Conservation (phyloP, 2,329 filamentous ascomycete species). For the Periconia sp. region DNA sequence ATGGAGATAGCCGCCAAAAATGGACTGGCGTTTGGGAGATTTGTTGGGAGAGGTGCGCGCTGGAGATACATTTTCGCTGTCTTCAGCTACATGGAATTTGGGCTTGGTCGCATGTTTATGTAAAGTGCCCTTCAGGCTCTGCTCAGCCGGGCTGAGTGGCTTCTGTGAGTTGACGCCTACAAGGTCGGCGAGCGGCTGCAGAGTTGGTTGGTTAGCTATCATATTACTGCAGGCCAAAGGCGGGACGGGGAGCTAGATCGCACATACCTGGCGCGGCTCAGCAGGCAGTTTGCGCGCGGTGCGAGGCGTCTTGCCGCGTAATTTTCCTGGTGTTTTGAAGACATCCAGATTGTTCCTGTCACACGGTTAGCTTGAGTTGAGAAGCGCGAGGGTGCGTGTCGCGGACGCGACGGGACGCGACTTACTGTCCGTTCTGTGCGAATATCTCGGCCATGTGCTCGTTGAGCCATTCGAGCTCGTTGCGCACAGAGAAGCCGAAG, state of each 20-base stretch:
- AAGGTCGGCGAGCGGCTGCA: conserved; percentile 52
- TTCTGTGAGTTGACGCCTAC: conserved; percentile 48
- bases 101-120: conserved; percentile 61
- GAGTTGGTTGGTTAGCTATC: conserved; percentile 14
- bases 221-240: background rate
- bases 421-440: conserved; percentile 81
- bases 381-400: background rate
- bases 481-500: conserved; percentile 86
- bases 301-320: conserved; percentile 78
- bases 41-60: conserved; percentile 25
- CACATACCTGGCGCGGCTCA: conserved; percentile 66
- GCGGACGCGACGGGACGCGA: conserved; percentile 23
- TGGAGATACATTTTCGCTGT: conserved; percentile 44
- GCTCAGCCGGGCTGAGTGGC: conserved; percentile 56
- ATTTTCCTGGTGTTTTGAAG: conserved; percentile 90
- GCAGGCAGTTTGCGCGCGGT: conserved; percentile 63
- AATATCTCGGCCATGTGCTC: conserved; percentile 98
- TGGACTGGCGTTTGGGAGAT: conserved; percentile 29
- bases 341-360: conserved; percentile 84
- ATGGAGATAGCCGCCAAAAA: conserved; percentile 29
- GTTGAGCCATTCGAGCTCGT: conserved; percentile 97
- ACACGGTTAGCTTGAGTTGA: conserved; percentile 25
- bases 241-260: conserved; percentile 32
- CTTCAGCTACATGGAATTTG: conserved; percentile 62
- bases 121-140: conserved; percentile 51